phyloP scores from a whole-genome alignment of 495 filamentous ascomycete genomes.

The Trichoderma reesei region DNA sequence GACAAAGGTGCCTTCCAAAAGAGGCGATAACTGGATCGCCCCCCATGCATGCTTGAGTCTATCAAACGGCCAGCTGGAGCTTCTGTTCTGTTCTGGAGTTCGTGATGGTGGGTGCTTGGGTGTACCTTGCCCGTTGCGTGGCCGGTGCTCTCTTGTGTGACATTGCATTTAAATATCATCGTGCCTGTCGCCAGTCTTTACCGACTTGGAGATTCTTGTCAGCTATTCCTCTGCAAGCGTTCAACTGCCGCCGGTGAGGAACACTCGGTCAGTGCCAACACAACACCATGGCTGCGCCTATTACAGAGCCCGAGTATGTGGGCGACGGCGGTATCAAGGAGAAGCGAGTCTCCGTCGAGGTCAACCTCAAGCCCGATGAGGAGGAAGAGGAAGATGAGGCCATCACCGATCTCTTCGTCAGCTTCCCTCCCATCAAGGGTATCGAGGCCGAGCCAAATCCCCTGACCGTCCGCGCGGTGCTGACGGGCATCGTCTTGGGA shows the following conservation, averaged over 20 bases:
- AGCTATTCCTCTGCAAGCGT: not conserved
- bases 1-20: not conserved
- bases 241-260: not conserved
- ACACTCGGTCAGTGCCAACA: not conserved
- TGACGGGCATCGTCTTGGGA: slow-evolving; percentile 39
- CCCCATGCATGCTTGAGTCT: not conserved
- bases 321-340: not conserved
- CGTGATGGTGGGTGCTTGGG: not conserved
- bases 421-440: slow-evolving; percentile 28
- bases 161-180: not conserved
- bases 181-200: not conserved
- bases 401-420: slow-evolving; percentile 31
- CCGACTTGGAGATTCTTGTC: not conserved
- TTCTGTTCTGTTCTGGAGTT: not conserved
- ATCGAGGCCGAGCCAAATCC: slow-evolving; percentile 31
- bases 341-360: not conserved
- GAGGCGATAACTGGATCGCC: not conserved
- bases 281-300: not conserved
- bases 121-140: not conserved
- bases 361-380: not conserved
- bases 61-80: not conserved
- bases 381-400: slow-evolving; percentile 15
- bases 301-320: not conserved
- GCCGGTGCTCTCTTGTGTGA: not conserved
- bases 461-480: slow-evolving; percentile 41